phyloP scores from a whole-genome alignment of 345 rosid genomes.

The Schrenkiella parvula region DNA sequence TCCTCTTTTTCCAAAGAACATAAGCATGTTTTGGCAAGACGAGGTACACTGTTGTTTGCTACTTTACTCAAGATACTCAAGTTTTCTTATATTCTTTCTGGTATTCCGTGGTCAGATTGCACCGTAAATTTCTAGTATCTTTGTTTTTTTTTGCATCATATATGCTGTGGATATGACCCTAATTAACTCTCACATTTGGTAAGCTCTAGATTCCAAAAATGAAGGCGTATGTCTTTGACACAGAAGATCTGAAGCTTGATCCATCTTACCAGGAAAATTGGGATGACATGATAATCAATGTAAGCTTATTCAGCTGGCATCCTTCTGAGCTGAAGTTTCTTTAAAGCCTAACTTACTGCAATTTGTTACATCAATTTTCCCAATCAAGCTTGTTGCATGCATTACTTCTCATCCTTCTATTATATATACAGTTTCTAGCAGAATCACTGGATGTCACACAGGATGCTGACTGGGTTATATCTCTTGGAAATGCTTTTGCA shows the following conservation, averaged over 20 bases:
- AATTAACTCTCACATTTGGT: conserved; percentile 52
- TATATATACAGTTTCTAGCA: conserved; percentile 81
- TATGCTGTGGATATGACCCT: conserved; percentile 26
- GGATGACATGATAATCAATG: conserved; percentile 98
- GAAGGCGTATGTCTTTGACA: conserved; percentile 96
- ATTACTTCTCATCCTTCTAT: conserved; percentile 5
- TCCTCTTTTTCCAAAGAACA: conserved; percentile 87
- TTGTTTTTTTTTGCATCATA: neutral
- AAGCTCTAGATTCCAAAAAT: conserved; percentile 99
- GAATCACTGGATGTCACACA: conserved; percentile 96
- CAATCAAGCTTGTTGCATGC: conserved; percentile 1
- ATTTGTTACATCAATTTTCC: neutral
- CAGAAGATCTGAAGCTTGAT: conserved; percentile 93
- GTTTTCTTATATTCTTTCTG: neutral
- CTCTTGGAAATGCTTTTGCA: conserved; percentile 85
- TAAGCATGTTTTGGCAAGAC: conserved; percentile 92
- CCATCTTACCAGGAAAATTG: conserved; percentile 90
- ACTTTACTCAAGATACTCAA: conserved; percentile 11
- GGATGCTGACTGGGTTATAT: conserved; percentile 74
- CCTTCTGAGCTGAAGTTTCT: neutral
- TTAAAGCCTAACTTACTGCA: neutral
- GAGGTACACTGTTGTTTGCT: conserved; percentile 60
- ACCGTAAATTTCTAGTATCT: neutral
- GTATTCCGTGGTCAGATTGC: neutral
- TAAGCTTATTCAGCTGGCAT: conserved; percentile 37